Evolutionary conservation across 495 filamentous ascomycete genomes (phyloP).

Genomic region (Podospora didyma): DNA sequence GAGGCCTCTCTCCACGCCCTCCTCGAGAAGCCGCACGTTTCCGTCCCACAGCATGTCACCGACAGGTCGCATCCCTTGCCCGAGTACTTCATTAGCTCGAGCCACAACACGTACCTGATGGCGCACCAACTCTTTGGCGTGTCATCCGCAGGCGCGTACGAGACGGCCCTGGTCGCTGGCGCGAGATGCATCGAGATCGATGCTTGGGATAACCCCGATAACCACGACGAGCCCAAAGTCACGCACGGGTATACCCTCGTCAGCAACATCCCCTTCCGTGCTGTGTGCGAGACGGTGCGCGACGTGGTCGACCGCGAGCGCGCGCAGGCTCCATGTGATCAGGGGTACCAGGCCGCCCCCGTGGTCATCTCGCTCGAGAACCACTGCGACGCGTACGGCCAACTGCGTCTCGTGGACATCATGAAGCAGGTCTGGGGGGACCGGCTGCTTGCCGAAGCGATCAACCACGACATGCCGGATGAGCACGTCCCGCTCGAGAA

Average conservation of each 20-base stretch:
- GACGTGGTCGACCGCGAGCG: conserved; percentile 45
- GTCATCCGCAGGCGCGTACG: conserved; percentile 45
- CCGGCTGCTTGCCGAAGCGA: conserved; percentile 43
- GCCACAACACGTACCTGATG: conserved; percentile 71
- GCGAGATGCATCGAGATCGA: conserved; percentile 57
- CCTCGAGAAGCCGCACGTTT: conserved; percentile 41
- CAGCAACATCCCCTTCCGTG: conserved; percentile 50
- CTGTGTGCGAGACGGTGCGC: conserved; percentile 49
- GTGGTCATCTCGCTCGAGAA: conserved; percentile 54
- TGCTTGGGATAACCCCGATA: conserved; percentile 50
- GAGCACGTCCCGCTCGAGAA: conserved; percentile 43
- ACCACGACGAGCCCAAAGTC: conserved; percentile 49
- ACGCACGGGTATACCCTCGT: conserved; percentile 55
- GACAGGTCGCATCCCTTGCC: conserved; percentile 46
- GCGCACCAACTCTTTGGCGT: conserved; percentile 50
- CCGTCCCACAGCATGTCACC: conserved; percentile 36
- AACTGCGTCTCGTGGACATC: conserved; percentile 46
- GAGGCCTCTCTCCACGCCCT: conserved; percentile 25
- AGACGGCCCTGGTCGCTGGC: conserved; percentile 43
- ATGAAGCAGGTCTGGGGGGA: conserved; percentile 52
- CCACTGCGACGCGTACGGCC: conserved; percentile 44
- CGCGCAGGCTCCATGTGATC: conserved; percentile 12
- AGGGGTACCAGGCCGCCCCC: conserved; percentile 38
- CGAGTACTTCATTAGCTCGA: conserved; percentile 62
- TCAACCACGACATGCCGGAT: conserved; percentile 32